These are phyloP conservation scores for Skeletonema potamos DNA, from an alignment of 108 stramenopile genomes.

Conservation along the genomic window DNA sequence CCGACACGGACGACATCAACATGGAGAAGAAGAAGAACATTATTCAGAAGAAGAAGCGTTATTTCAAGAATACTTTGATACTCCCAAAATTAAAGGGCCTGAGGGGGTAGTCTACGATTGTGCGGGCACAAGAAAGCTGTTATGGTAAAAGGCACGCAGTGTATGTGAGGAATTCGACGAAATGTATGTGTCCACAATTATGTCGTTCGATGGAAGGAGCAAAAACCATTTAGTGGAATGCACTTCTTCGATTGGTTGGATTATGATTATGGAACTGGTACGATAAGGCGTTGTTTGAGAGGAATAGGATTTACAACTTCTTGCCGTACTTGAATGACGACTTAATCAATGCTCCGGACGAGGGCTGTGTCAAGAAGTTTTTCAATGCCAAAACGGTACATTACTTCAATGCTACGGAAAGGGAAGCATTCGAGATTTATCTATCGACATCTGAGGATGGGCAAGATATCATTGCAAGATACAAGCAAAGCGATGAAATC, in stretches of 20 bases:
- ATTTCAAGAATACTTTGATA: background rate
- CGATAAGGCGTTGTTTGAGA: background rate
- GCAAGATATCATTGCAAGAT: background rate
- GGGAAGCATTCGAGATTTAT: background rate
- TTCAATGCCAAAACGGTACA: background rate
- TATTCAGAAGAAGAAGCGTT: background rate
- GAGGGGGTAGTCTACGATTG: background rate
- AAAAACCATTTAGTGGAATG: background rate
- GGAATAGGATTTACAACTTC: background rate
- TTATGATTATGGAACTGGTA: slow-evolving; percentile 1
- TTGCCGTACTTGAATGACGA: background rate
- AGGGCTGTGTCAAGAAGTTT: background rate
- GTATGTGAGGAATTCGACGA: background rate
- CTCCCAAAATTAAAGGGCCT: background rate
- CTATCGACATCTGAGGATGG: background rate
- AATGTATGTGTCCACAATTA: background rate
- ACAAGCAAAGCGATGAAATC: too few relatives aligned
- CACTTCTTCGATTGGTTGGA: background rate
- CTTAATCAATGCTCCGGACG: background rate
- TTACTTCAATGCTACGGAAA: background rate
- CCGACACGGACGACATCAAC: too few relatives aligned
- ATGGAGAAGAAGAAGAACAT: too few relatives aligned
- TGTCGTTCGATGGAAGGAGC: background rate
- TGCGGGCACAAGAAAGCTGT: background rate
- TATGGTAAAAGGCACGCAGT: background rate